Evolutionary conservation across 495 filamentous ascomycete species (phyloP).

Genomic region (Talaromyces adpressus): DNA sequence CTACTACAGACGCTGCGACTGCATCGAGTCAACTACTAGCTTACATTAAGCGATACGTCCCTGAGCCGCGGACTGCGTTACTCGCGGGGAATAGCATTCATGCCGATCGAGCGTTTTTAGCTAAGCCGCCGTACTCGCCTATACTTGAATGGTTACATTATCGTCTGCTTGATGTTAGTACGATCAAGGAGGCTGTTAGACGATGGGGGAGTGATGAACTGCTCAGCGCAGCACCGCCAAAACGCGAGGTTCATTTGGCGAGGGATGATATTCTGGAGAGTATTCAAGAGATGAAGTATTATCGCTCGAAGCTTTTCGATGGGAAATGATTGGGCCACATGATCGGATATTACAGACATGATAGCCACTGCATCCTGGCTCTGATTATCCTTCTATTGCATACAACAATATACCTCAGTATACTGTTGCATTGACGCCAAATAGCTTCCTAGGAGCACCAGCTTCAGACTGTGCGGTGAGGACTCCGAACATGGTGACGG

Average conservation of each 20-base stretch:
- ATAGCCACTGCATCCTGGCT: neutral
- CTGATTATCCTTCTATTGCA: neutral
- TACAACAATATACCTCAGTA: neutral
- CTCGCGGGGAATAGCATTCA: slow-evolving; percentile 92
- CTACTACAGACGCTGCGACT: slow-evolving; percentile 59
- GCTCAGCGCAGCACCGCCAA: slow-evolving; percentile 54
- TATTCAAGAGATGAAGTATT: slow-evolving; percentile 84
- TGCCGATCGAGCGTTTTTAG: slow-evolving; percentile 77
- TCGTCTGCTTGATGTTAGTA: slow-evolving; percentile 86
- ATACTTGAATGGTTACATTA: slow-evolving; percentile 77
- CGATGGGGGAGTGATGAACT: slow-evolving; percentile 67
- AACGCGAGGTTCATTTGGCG: slow-evolving; percentile 74
- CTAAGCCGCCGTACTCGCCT: slow-evolving; percentile 60
- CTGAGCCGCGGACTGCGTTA: slow-evolving; percentile 54
- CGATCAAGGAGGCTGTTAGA: slow-evolving; percentile 78
- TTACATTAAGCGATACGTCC: slow-evolving; percentile 69
- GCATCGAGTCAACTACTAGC: slow-evolving; percentile 68
- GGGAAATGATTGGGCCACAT: neutral
- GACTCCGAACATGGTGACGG: neutral
- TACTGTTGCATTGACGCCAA: neutral
- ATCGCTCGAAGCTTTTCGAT: slow-evolving; percentile 40
- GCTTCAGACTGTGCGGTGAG: neutral
- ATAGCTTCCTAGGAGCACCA: neutral
- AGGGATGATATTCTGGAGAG: slow-evolving; percentile 89
- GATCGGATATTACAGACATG: neutral